Evolutionary conservation across 2,329 filamentous ascomycete genomes (phyloP), one percentile per base, ranked within the genome.

Genomic region (Bipolaris gigantea): DNA sequence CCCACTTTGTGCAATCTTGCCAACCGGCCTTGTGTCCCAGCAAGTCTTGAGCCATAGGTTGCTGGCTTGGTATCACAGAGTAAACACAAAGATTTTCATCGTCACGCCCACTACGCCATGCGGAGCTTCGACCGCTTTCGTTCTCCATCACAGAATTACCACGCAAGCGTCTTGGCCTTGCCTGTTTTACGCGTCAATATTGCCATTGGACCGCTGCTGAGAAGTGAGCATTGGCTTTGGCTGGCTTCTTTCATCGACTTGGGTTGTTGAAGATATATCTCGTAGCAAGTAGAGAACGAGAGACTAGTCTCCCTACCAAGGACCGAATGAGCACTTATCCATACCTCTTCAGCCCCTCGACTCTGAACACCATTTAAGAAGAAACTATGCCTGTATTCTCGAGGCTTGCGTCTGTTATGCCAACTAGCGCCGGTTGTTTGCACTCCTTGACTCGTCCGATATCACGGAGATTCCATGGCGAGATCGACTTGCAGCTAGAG

Each of bases 91-190:
- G 64, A 58, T 60, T 63, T 65, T 56, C 49, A 58, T 68, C 53
- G 70, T 72, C 70, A 69, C 69, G 71, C 70, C 50, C 58, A 61
- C 67, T 72, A 68, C 67, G 57, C 71, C 65, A 56, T 57, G 70
- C 65, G 38, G 48, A 57, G 60, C 48, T 52, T 52, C 53, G 40
- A 60, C 62, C 65, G 65, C 67, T 60, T 68, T 63, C 57, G 55
- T 56, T 57, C 44, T 42, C 25, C 33, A 36, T 36, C 27, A 43
- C 45, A 41, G 43, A 40, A 15, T 41, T 36, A 43, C 39, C 33
- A 23, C 32, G 33, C 25, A 43, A 18, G 44, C 25, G 27, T 21
- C 48, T 36, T 32, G 41, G 32, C 34, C 25, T 10, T 32, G n/a
- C 27, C 27, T 40, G 44, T 45, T 58, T 50, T 41, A 42, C 45